phyloP scores from a whole-genome alignment of 2,329 filamentous ascomycete genomes.

The Cercospora citrullina region DNA sequence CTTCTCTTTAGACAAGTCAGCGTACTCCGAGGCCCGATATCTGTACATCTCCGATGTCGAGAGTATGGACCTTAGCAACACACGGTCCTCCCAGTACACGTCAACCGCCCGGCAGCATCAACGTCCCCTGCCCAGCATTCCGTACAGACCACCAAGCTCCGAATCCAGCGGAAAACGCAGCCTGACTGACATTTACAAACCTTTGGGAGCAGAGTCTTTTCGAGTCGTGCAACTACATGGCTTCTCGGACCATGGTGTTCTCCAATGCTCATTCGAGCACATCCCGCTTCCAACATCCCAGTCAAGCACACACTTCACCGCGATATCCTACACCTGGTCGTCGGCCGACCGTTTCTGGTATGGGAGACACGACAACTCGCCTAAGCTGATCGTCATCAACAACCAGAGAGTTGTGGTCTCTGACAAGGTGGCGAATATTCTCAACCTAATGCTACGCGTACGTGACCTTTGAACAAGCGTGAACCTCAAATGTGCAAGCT shows the following conservation, averaged over 20 bases:
- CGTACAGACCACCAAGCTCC: neutral
- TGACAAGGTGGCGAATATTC: neutral
- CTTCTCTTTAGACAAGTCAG: neutral
- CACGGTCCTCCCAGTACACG: neutral
- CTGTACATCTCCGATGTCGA: neutral
- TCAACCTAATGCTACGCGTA: neutral
- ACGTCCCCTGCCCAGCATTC: neutral
- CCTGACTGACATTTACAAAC: neutral
- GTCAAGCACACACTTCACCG: neutral
- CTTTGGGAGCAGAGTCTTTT: neutral
- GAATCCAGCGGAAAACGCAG: neutral
- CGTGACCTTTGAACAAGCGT: neutral
- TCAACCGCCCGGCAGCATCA: neutral
- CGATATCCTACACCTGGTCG: neutral
- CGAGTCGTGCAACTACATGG: neutral
- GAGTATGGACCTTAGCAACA: neutral
- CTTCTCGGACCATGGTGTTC: neutral
- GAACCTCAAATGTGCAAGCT: neutral
- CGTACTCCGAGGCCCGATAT: too few relatives aligned
- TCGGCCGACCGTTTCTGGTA: neutral
- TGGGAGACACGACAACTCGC: neutral
- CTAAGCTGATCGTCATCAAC: neutral
- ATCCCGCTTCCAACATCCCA: neutral
- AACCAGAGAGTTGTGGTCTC: neutral
- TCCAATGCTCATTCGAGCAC: neutral